Conservation (phyloP, 345 rosid genomes). For the Citrus trifoliata region DNA sequence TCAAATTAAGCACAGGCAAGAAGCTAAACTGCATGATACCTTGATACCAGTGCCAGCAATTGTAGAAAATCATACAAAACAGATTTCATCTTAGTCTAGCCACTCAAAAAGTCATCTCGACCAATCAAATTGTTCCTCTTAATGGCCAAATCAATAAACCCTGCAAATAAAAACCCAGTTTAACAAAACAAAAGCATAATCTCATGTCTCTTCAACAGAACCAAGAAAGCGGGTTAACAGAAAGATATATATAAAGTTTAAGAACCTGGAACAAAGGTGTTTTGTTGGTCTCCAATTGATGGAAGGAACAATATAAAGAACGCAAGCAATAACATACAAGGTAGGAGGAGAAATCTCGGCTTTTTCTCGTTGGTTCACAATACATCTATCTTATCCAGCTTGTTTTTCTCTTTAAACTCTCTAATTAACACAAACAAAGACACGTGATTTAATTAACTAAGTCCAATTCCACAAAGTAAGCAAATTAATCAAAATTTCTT, state of each 20-base stretch:
- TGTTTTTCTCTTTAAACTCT: neutral
- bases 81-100: conserved; percentile 98
- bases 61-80: conserved; percentile 77
- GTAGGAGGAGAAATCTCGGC: conserved; percentile 90
- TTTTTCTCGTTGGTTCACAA: conserved; percentile 81
- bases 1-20: neutral
- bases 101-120: conserved; percentile 98
- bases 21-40: conserved; percentile 29
- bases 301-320: conserved; percentile 81
- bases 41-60: conserved; percentile 93
- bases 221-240: conserved; percentile 43
- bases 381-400: conserved; percentile 5
- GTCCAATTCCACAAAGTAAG: neutral
- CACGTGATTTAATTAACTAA: neutral
- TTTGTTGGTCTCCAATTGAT: conserved; percentile 96
- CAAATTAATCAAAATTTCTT: neutral
- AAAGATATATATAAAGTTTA: no score
- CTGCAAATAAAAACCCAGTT: conserved; percentile 26
- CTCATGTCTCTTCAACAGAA: neutral
- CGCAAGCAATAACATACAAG: conserved; percentile 77
- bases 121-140: conserved; percentile 79
- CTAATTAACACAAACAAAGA: neutral
- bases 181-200: neutral
- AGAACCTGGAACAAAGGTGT: conserved; percentile 77
- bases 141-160: conserved; percentile 85